Evolutionary conservation across 192 early-diverging fungal species (phyloP).

Genomic region (Podila minutissima): DNA sequence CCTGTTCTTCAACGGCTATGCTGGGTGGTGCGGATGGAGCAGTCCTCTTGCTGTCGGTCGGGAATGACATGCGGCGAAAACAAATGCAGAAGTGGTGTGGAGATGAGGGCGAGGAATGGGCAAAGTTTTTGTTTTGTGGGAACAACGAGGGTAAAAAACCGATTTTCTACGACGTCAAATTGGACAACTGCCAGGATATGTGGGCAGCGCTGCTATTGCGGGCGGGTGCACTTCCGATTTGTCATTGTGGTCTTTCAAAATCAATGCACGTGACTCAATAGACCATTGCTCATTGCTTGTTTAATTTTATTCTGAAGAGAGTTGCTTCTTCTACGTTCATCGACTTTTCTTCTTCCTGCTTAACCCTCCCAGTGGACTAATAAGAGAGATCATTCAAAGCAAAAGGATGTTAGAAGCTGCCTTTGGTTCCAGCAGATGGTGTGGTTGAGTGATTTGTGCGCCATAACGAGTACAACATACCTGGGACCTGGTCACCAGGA

Average conservation of each 20-base stretch:
- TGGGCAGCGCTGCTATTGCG: no score
- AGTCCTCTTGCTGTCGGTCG: background rate
- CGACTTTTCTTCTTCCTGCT: background rate
- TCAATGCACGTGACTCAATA: no score
- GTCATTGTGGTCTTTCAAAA: no score
- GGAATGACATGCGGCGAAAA: slow-evolving; percentile 16
- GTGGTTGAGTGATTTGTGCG: no score
- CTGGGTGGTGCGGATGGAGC: background rate
- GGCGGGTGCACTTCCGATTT: no score
- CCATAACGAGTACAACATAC: slow-evolving; percentile 22
- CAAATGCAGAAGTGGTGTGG: background rate
- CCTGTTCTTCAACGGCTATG: slow-evolving; percentile 3
- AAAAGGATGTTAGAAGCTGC: no score
- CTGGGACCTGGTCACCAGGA: slow-evolving; percentile 82
- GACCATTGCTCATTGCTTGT: no score
- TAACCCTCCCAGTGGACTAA: slow-evolving; percentile 44
- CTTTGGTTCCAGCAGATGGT: background rate
- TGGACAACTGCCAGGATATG: no score
- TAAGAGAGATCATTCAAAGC: background rate
- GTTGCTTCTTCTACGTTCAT: no score
- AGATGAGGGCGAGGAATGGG: background rate
- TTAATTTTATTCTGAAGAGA: background rate
- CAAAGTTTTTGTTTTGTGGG: background rate
- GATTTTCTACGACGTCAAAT: background rate
- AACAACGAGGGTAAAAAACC: background rate